These are phyloP conservation scores for Metroxylon sagu DNA, from an alignment of 176 grass and related monocot species.

Conservation along the genomic window DNA sequence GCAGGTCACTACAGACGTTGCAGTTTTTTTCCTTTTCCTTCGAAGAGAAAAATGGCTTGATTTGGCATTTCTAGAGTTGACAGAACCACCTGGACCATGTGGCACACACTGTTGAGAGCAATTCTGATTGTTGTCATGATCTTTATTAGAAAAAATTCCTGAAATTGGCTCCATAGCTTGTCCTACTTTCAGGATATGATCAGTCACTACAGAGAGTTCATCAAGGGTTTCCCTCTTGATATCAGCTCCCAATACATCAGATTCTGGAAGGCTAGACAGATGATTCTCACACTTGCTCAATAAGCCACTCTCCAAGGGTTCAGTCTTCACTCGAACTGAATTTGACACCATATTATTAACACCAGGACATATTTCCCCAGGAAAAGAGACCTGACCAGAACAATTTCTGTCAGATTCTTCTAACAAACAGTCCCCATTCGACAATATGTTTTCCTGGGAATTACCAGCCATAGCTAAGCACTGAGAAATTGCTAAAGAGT, in stretches of 20 bases:
- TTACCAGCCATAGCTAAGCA: too few relatives aligned
- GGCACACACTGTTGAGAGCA: background rate
- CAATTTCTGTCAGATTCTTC: too few relatives aligned
- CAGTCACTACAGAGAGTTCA: background rate
- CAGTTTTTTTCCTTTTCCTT: conserved; percentile 64
- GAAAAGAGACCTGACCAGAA: background rate
- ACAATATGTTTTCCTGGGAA: too few relatives aligned
- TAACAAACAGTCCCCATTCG: too few relatives aligned
- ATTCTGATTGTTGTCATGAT: background rate
- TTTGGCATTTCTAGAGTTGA: background rate
- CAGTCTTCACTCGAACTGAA: conserved; percentile 24
- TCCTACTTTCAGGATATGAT: too few relatives aligned
- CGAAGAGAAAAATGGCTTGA: conserved; percentile 21
- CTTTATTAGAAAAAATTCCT: background rate
- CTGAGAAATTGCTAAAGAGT: conserved; percentile 4
- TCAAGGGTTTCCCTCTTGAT: conserved; percentile 12
- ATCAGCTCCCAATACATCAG: background rate
- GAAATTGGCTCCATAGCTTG: background rate
- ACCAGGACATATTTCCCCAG: conserved; percentile 4
- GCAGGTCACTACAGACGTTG: conserved; percentile 45
- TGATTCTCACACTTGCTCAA: conserved; percentile 8
- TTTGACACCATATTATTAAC: conserved; percentile 13
- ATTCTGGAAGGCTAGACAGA: conserved; percentile 9
- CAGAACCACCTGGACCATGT: background rate
- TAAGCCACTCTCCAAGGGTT: conserved; percentile 17